Evolutionary conservation across 2,329 filamentous ascomycete genomes (phyloP), one percentile per base, ranked within the genome.

Genomic region (Ophiocordyceps polyrhachis-furcata): DNA sequence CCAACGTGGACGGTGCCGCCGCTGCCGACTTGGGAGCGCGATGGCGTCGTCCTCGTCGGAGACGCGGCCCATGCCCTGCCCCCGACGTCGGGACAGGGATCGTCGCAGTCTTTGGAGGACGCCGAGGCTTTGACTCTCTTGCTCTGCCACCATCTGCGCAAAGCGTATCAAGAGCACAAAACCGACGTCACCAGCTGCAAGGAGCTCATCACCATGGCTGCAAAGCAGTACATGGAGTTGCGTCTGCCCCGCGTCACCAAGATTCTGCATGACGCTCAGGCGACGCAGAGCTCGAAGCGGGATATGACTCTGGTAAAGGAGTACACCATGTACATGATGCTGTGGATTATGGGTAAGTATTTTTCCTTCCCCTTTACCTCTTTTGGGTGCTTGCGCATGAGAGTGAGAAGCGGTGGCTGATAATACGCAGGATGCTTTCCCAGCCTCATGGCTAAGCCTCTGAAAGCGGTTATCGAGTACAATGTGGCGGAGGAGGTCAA

Each of bases 51-150:
- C 21, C 41, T 53, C 5, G 20, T 53, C 14, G 51, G 51, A 13
- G 51, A 53, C 17, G 51, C 51, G 8, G 51, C 51, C 9, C 51
- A 53, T 46, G 49, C 51, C 3, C 44, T 53, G 5, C 51, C 51
- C 0, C 38, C 51, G 6, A 51, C 48, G 2, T 52, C 50, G 17
- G 50, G 50, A 4, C 51, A 53, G 31, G 51, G 51, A 1, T 42
- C 48, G 4, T 52, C 50, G 1, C 51, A 53, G 21, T 51, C 51
- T 2, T 21, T 53, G 11, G 51, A 53, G 21, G 51, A 53, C 20
- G 48, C 45, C 7, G 51, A 52, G 35, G 45, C 49, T 2, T 47
- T 53, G 32, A 40, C 44, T 1, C 43, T 52, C 6, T 46, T 53
- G 14, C 42, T 53, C 5, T 25, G 44, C 8, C 49, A 53, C 42